Base-by-base conservation (phyloP, 2,329 filamentous ascomycete species). In the Colletotrichum horii region DNA sequence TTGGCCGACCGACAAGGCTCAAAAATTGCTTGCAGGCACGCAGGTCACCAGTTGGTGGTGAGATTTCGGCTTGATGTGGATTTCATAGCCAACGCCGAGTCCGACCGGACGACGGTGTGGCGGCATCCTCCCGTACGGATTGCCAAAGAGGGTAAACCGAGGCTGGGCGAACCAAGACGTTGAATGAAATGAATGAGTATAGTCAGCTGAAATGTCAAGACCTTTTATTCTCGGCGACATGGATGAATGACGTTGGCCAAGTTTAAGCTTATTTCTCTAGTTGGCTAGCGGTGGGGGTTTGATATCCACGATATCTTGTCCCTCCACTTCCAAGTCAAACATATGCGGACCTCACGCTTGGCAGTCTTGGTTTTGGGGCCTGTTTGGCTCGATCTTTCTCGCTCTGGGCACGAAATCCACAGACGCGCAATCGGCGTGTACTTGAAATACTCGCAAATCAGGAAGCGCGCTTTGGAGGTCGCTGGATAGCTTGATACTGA, bases 161-260 rank as follows among this genome's bases (percentile, higher is more conserved):
- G 70, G 34, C 65, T 69, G 73, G 73, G 73, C 70, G 34, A 48
- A 9, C 68, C 72, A 55, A 67, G 36, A 55, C 30, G 12, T 22
- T 28, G 28, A 12, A 15, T 4, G 32, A 16, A 12, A 14, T 12
- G 12, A 22, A 38, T 9, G 52, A 26, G 24, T 26, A n/a, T 34
- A 30, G 48, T 32, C n/a, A 68, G 64, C 64, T 73, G 58, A 65
- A 34, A 30, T 56, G 48, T 34, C 12, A 9, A 58, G 68, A 73
- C 74, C 70, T 55, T 74, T 69, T 36, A 30, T 38, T 74, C 74
- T 76, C 70, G 74, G 74, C 74, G 70, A 30, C 74, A 76, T 69
- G 74, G 74, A 16, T 65, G 38, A 4, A 74, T 76, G 74, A 76
- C 74, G 74, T 76, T 76, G 65, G 72, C 74, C 74, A 76, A 76